A percentile compares a stretch with the other conserved stretches of the same genome.
Evolutionary conservation across 805 yeast genomes (phyloP).

Genomic region (Kodamaea kaohsiungensis): DNA sequence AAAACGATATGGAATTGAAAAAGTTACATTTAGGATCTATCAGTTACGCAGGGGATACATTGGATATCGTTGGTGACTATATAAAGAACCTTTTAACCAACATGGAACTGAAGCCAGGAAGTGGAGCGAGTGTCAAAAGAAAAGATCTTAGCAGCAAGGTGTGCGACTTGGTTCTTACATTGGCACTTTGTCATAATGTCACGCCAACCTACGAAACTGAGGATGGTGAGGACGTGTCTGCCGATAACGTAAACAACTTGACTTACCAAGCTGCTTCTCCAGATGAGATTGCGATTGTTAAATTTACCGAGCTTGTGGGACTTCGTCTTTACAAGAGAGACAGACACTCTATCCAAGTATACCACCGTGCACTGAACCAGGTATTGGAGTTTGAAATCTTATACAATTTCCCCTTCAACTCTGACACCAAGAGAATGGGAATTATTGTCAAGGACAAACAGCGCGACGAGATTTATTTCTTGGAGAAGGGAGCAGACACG

Average conservation of each 20-base stretch:
- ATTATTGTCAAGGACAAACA: slow-evolving; percentile 66
- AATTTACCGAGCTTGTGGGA: slow-evolving; percentile 86
- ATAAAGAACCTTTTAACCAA: slow-evolving; percentile 38
- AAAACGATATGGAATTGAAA: slow-evolving; percentile 96
- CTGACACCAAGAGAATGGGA: slow-evolving; percentile 97
- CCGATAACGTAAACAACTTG: slow-evolving; percentile 14
- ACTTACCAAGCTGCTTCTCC: slow-evolving; percentile 98
- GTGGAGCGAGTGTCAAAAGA: slow-evolving; percentile 43
- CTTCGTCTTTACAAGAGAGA: slow-evolving; percentile 80
- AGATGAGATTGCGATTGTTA: slow-evolving; percentile 96
- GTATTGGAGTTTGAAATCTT: slow-evolving; percentile 63
- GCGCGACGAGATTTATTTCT: slow-evolving; percentile 76
- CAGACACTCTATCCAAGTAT: slow-evolving; percentile 66
- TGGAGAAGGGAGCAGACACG: slow-evolving; percentile 94
- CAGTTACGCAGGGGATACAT: slow-evolving; percentile 86
- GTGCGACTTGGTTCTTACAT: slow-evolving; percentile 74
- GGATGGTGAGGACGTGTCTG: slow-evolving; percentile 53
- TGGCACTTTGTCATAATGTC: slow-evolving; percentile 96
- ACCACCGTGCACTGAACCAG: slow-evolving; percentile 59
- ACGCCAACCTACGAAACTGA: slow-evolving; percentile 80
- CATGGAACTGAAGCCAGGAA: slow-evolving; percentile 19
- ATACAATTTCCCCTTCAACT: slow-evolving; percentile 89
- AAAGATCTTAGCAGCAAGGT: slow-evolving; percentile 71
- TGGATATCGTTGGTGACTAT: slow-evolving; percentile 82
- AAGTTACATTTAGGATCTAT: slow-evolving; percentile 91